phyloP scores from a whole-genome alignment of 2,329 filamentous ascomycete species.

The Colletotrichum orchidophilum region DNA sequence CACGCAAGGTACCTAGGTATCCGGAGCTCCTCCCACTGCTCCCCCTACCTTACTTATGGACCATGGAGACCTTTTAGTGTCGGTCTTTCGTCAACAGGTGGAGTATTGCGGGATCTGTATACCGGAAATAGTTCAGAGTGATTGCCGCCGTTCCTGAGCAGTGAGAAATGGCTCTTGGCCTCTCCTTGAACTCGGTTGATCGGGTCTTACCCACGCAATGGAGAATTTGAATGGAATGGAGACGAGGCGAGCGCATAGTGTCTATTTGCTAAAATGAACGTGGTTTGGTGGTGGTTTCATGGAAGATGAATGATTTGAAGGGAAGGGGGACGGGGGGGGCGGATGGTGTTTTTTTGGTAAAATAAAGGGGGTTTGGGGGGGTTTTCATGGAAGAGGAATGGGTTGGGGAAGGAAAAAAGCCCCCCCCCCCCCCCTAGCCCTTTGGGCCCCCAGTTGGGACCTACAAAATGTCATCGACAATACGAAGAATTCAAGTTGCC shows the following conservation, averaged over 20 bases:
- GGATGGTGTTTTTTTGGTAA: too few species aligned
- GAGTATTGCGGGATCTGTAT: neutral
- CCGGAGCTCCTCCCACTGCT: neutral
- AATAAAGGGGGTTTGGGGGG: neutral
- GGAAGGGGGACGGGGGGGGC: too few species aligned
- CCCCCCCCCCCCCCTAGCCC: neutral
- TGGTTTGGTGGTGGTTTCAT: neutral
- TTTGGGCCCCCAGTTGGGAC: neutral
- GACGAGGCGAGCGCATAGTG: neutral
- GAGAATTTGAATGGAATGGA: conserved; percentile 10
- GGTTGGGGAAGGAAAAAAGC: neutral
- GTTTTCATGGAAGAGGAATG: neutral
- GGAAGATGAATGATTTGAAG: neutral
- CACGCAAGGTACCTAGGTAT: neutral
- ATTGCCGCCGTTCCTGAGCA: conserved; percentile 8
- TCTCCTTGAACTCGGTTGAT: conserved; percentile 2
- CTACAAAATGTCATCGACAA: neutral
- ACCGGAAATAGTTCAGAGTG: conserved; percentile 3
- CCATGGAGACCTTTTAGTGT: neutral
- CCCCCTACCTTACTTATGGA: neutral
- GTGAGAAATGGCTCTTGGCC: neutral
- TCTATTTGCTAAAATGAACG: neutral
- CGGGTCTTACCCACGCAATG: conserved; percentile 10
- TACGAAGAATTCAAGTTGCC: neutral
- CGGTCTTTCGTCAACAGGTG: neutral